These are phyloP conservation scores for Nicotiana undulata DNA, from an alignment of 257 asterid genomes.

Conservation along the genomic window DNA sequence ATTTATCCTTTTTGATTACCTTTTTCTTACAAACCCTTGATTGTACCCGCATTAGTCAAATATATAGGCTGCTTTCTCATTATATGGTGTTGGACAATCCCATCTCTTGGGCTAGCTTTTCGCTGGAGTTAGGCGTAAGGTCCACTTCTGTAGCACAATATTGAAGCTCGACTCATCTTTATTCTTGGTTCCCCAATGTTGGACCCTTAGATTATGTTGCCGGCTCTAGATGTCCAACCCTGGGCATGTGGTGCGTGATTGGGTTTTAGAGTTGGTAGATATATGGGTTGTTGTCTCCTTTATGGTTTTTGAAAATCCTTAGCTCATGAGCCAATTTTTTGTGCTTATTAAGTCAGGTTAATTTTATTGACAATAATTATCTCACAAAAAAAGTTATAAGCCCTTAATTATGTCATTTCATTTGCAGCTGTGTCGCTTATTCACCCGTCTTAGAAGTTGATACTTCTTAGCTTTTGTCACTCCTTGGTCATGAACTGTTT, in stretches of 20 bases:
- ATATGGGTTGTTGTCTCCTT: too few species aligned
- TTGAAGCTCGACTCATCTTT: background rate
- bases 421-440: background rate
- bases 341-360: background rate
- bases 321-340: background rate
- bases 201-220: conserved; percentile 1
- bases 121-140: background rate
- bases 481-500: background rate
- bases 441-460: background rate
- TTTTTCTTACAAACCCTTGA: background rate
- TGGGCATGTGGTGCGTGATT: background rate
- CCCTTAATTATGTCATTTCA: background rate
- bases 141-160: background rate
- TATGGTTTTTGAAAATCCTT: background rate
- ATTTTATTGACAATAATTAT: background rate
- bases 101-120: background rate
- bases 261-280: background rate
- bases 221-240: background rate
- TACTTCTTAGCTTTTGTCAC: background rate
- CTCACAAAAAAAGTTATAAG: background rate
- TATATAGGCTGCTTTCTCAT: background rate
- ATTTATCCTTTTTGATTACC: background rate
- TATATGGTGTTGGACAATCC: conserved; percentile 4
- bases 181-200: background rate
- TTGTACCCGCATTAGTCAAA: background rate